These are phyloP conservation scores for Aphanoascus verrucosus DNA, from an alignment of 2,329 filamentous ascomycete genomes.

Conservation along the genomic window DNA sequence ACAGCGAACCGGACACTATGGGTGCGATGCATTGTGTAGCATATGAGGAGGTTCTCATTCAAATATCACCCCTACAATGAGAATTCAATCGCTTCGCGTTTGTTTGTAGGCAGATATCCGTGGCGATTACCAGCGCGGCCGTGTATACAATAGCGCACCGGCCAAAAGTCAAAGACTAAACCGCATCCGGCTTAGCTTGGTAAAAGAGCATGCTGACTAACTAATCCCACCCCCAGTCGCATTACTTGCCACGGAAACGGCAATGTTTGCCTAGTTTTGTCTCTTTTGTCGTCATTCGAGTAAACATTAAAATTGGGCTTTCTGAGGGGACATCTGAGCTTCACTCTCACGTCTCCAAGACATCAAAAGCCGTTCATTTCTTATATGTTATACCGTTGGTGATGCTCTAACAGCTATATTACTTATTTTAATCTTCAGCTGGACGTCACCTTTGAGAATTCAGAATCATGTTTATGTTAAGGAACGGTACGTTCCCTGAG, in stretches of 20 bases:
- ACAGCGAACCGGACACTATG: not conserved
- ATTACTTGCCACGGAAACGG: constrained; percentile 5
- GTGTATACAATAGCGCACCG: not conserved
- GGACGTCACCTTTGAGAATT: not conserved
- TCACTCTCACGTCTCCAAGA: not conserved
- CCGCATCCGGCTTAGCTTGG: not conserved
- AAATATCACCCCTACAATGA: not conserved
- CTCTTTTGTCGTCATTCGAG: not conserved
- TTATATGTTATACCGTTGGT: not conserved
- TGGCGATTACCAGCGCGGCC: not conserved
- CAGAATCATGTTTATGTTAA: constrained; percentile 47
- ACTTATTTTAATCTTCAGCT: not conserved
- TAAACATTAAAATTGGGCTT: not conserved
- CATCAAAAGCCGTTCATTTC: not conserved
- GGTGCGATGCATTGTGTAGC: not conserved
- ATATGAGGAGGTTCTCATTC: not conserved
- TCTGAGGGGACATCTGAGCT: not conserved
- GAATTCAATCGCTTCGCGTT: not conserved
- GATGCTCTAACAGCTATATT: not conserved
- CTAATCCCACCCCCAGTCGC: constrained; percentile 1
- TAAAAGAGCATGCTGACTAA: not conserved
- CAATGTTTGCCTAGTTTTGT: constrained; percentile 4
- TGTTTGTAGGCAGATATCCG: not conserved
- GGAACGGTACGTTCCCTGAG: constrained; percentile 39
- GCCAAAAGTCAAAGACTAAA: not conserved